Evolutionary conservation across 2,329 filamentous ascomycete species (phyloP), one percentile per base, ranked within the genome.

Genomic region (Botrytis aclada): DNA sequence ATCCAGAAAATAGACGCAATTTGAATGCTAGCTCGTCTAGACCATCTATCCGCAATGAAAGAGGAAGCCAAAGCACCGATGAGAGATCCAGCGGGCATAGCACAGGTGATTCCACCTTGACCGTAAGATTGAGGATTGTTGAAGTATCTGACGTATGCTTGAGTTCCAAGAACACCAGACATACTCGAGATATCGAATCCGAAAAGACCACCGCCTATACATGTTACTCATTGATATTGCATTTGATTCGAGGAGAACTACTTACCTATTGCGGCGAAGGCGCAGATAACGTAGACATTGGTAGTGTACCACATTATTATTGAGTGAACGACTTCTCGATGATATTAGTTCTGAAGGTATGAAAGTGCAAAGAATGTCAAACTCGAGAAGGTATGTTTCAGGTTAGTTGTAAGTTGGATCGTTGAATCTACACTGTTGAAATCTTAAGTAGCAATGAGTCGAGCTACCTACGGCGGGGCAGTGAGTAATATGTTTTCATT

Each of bases 101-200:
- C 84, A 34, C 90, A 90, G 4, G 90, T 92, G 80, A 93, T 93
- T 63, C 87, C 90, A 62, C 90, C 91, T 81, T 93, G 91, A 0
- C 86, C 84, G 76, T 87, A 85, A 1, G 84, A 86, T 29, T 80
- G 80, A 4, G 86, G 86, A 71, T 93, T 87, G 77, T 89, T 84
- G 83, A 94, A 94, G 81, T 92, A 94, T 78, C 88, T 89, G 77
- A 89, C 89, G 81, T 94, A 94, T 64, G 90, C 87, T 72, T 89
- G 82, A 0, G 89, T 92, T 43, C 89, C 89, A 54, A 94, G 84
- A 37, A 90, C 88, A 63, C 88, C 88, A 54, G 88, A 90, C 91
- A 94, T 93, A 61, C 90, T 92, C 72, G 87, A 89, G 78, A 94
- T 93, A 82, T 94, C 92, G 80, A 94, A 94, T 77, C 92, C 93